A percentile compares a stretch with the other conserved stretches of the same genome.
Conservation (phyloP, 163 green algal species). For the Prototheca wickerhamii region DNA sequence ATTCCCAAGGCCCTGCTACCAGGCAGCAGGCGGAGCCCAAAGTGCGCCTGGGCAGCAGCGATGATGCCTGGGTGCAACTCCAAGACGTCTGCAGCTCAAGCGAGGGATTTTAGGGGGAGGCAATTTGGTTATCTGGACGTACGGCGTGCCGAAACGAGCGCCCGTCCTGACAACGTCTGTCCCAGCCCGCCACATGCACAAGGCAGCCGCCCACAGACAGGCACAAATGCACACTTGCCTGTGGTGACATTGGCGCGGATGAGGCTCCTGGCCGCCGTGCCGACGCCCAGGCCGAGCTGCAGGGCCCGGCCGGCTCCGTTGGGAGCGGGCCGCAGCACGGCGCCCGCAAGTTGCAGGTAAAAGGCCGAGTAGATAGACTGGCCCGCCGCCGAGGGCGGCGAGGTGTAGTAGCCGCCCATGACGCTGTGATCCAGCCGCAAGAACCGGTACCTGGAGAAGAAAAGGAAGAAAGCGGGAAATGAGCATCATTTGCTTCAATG, state of each 20-base stretch:
- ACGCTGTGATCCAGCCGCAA: constrained; percentile 20
- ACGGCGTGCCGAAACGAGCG: no score
- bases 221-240: constrained; percentile 3
- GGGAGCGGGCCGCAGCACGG: background rate
- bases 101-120: no score
- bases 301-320: constrained; percentile 11
- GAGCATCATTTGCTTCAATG: background rate
- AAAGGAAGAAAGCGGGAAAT: background rate
- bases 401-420: constrained; percentile 15
- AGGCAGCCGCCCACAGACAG: no score
- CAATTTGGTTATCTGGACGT: no score
- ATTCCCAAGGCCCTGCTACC: background rate
- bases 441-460: constrained; percentile 15
- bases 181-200: no score
- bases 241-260: constrained; percentile 6
- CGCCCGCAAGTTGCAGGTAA: constrained; percentile 17
- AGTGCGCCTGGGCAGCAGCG: background rate
- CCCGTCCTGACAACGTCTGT: no score
- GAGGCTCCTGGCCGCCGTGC: constrained; percentile 10
- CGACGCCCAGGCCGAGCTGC: constrained; percentile 13
- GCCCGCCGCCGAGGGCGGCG: constrained; percentile 1
- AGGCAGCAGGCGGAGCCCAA: constrained; percentile 1
- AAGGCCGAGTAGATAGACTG: constrained; percentile 21
- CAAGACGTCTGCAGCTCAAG: constrained; percentile 7
- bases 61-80: constrained; percentile 15